Evolutionary conservation across 2,329 filamentous ascomycete genomes (phyloP).

Genomic region (Fusarium redolens): DNA sequence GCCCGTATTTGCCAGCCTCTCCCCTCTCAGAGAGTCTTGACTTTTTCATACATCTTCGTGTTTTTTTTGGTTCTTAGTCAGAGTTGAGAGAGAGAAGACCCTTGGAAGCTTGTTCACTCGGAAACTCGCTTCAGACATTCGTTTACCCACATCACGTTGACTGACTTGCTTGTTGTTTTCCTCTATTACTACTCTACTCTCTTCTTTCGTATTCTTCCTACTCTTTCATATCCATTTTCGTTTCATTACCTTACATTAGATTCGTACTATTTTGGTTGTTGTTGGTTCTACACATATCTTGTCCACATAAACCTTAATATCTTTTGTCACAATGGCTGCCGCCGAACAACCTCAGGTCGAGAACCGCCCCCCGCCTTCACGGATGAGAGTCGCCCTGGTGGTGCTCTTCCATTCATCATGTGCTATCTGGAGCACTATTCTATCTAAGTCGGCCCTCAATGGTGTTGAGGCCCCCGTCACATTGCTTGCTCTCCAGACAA

Average conservation of each 20-base stretch:
- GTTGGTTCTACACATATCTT: not conserved
- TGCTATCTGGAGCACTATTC: slow-evolving; percentile 44
- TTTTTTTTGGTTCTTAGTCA: slow-evolving; percentile 11
- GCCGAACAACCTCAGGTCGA: slow-evolving; percentile 32
- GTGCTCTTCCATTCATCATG: slow-evolving; percentile 45
- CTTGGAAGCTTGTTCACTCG: slow-evolving; percentile 23
- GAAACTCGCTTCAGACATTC: slow-evolving; percentile 32
- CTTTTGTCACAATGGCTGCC: slow-evolving; percentile 30
- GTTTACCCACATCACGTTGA: slow-evolving; percentile 17
- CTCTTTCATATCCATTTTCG: not conserved
- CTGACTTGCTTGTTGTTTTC: slow-evolving; percentile 5
- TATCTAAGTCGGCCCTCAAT: slow-evolving; percentile 44
- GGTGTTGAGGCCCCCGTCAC: slow-evolving; percentile 44
- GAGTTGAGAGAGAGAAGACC: slow-evolving; percentile 14
- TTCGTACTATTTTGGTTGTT: not conserved
- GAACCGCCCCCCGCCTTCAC: slow-evolving; percentile 30
- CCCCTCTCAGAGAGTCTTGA: slow-evolving; percentile 22
- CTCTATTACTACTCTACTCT: slow-evolving; percentile 3
- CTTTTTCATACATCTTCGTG: slow-evolving; percentile 15
- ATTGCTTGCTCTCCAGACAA: slow-evolving; percentile 42
- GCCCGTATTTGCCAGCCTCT: slow-evolving; percentile 27
- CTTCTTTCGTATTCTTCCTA: not conserved
- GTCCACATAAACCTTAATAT: slow-evolving; percentile 16
- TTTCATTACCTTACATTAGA: not conserved
- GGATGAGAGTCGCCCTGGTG: slow-evolving; percentile 39